Evolutionary conservation across 2,329 filamentous ascomycete genomes (phyloP), one percentile per base, ranked within the genome.

Genomic region (Sclerotinia sclerotiorum): DNA sequence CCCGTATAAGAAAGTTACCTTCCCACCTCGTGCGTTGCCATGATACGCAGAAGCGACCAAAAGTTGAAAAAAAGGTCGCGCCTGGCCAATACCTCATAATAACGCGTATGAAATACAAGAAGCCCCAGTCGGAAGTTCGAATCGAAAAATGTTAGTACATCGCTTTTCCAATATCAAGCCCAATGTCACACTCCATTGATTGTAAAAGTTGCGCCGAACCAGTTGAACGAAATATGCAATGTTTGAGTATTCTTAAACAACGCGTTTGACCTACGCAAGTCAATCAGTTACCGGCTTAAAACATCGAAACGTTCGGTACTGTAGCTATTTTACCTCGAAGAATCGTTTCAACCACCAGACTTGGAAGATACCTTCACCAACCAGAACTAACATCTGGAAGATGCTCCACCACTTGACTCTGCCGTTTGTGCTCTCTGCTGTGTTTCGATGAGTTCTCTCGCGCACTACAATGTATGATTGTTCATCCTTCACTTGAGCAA

Each of bases 331-430:
- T 78, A 89, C 88, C 88, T 97, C 94, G 78, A 97, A 97, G 86
- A 99, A 99, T 78, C 95, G 88, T 83, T 97, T 95, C 79, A 99
- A 82, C 94, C 95, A 99, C 94, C 95, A 99, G 73, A 99, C 94
- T 84, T 99, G 95, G 85, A 99, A 99, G 73, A 97, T 84, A 70
- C 93, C 95, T 84, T 98, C 93, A 76, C 91, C 93, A 73, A 96
- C 85, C 72, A 99, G 87, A 63, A 98, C 89, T 68, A 88, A 86
- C 73, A 99, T 88, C 81, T 99, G 94, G 81, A 98, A 98, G 76
- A 98, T 87, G 81, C 95, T 97, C 95, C 95, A 99, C 95, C 95
- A 99, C 85, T 99, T 99, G 79, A 99, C 95, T 74, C 95, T 87
- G 75, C 88, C 87, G 81, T 99, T 99, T 77, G 95, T 99, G 86